Evolutionary conservation across 805 yeast genomes (phyloP), one percentile per base, ranked within the genome.

Genomic region (Metschnikowia proteae): DNA sequence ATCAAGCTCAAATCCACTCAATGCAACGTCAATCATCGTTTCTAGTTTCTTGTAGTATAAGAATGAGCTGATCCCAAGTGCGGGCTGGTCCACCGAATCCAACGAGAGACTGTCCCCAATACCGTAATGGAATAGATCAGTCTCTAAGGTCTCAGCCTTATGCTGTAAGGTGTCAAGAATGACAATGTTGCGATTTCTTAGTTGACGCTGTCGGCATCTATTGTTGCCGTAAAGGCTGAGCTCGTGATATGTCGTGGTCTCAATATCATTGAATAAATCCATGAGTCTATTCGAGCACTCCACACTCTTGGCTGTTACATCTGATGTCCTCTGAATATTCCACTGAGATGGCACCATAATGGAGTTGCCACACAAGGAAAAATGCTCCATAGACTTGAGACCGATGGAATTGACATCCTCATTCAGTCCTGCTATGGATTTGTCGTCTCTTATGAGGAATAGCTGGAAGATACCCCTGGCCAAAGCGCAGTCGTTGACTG

Each of bases 81-180:
- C 78, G 0, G 80, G 73, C 11, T 65, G 70, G n/a, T 61, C 68
- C 25, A 33, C 50, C 3, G 38, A 44, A 11, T 38, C 33, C 5
- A 50, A 46, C 3, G 45, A 36, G 7, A 71, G 48, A 35, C 57
- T 58, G 23, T 73, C 74, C n/a, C 74, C 75, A 35, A 76, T 57
- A 23, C 68, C 67, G 51, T 64, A 70, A 5, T 63, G 54, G 32
- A 59, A 65, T 6, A 78, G 48, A 5, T 70, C 72, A 11, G 74
- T 54, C 61, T 89, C 97, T 33, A 83, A 71, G 4, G 71, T 65
- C 58, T 88, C 96, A 46, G 86, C 75, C 36, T 76, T 76, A 7
- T 86, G 94, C 60, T 92, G 97, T 30, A 88, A 68, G 1, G 89
- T 76, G 64, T 92, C 97, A 86, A 92, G 88, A 55, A 40, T 76